Evolutionary conservation across 768 basidiomycete species (phyloP).

Genomic region (Psilocybe cubensis): DNA sequence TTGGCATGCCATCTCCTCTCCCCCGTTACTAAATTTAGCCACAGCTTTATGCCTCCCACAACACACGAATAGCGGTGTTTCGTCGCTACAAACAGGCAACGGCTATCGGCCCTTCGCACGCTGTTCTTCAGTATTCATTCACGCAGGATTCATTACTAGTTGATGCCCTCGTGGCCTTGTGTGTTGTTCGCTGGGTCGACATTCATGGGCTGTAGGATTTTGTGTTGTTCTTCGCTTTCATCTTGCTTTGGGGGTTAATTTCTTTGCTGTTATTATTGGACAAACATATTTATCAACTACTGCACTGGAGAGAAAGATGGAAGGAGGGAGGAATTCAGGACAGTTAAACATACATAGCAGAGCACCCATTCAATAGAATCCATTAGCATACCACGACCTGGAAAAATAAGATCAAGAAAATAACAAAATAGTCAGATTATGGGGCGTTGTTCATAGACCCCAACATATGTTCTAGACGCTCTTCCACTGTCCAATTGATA

Average conservation of each 20-base stretch:
- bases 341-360: slow-evolving; percentile 23
- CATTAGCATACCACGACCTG: slow-evolving; percentile 20
- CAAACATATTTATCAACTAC: slow-evolving; percentile 30
- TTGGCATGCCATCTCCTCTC: slow-evolving; percentile 3
- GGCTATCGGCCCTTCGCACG: slow-evolving; percentile 66
- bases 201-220: slow-evolving; percentile 46
- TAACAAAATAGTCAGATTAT: slow-evolving; percentile 23
- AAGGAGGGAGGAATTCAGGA: slow-evolving; percentile 11
- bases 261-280: slow-evolving; percentile 26
- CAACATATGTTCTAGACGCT: slow-evolving; percentile 76
- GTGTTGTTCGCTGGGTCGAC: slow-evolving; percentile 79
- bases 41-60: slow-evolving; percentile 53
- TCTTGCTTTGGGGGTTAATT: slow-evolving; percentile 23
- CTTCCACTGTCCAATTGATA: slow-evolving; percentile 73
- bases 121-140: slow-evolving; percentile 66
- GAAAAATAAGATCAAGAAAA: slow-evolving; percentile 26
- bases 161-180: slow-evolving; percentile 66
- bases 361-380: slow-evolving; percentile 20
- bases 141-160: slow-evolving; percentile 61
- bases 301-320: slow-evolving; percentile 21
- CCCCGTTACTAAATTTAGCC: slow-evolving; percentile 9
- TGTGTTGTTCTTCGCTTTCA: slow-evolving; percentile 15
- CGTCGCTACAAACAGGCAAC: slow-evolving; percentile 55
- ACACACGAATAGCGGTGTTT: slow-evolving; percentile 59
- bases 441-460: slow-evolving; percentile 39